Percentiles rank a stretch among this genome's conserved stretches.
phyloP scores from a whole-genome alignment of 2,329 filamentous ascomycete species.

The Talaromyces sp. region DNA sequence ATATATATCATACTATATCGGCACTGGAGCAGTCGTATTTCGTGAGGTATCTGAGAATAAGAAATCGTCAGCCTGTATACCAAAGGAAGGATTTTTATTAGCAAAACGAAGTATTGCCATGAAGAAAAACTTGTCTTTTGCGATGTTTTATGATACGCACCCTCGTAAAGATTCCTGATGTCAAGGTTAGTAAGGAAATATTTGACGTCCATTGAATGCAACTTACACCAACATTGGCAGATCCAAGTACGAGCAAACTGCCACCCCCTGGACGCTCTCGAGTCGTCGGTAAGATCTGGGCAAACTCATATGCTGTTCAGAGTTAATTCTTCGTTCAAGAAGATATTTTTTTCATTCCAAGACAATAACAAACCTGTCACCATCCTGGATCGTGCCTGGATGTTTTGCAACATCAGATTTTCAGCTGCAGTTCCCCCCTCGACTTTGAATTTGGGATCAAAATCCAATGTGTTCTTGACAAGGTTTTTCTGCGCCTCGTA shows the following conservation, averaged over 20 bases:
- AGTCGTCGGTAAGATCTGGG: constrained; percentile 56
- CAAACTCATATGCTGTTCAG: constrained; percentile 49
- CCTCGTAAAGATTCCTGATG: constrained; percentile 9
- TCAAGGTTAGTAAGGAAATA: neutral
- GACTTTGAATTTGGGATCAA: constrained; percentile 56
- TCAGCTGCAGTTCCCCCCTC: constrained; percentile 53
- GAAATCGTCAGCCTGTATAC: neutral
- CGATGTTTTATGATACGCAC: neutral
- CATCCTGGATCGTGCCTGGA: constrained; percentile 61
- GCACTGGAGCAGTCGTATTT: constrained; percentile 59
- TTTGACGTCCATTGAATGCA: neutral
- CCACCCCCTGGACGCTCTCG: constrained; percentile 50
- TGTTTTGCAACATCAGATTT: constrained; percentile 40
- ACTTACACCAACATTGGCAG: constrained; percentile 55
- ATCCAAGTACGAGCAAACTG: constrained; percentile 58
- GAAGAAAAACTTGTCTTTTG: neutral
- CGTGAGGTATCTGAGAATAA: constrained; percentile 49
- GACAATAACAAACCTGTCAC: constrained; percentile 35
- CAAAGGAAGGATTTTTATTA: neutral
- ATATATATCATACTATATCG: constrained; percentile 48
- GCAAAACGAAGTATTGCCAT: neutral
- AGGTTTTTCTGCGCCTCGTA: constrained; percentile 33
- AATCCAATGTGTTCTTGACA: constrained; percentile 47
- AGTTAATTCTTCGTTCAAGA: neutral
- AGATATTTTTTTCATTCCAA: neutral